These are phyloP conservation scores for Williopsis jadinii DNA, from an alignment of 1,139 yeast species.

Conservation along the genomic window DNA sequence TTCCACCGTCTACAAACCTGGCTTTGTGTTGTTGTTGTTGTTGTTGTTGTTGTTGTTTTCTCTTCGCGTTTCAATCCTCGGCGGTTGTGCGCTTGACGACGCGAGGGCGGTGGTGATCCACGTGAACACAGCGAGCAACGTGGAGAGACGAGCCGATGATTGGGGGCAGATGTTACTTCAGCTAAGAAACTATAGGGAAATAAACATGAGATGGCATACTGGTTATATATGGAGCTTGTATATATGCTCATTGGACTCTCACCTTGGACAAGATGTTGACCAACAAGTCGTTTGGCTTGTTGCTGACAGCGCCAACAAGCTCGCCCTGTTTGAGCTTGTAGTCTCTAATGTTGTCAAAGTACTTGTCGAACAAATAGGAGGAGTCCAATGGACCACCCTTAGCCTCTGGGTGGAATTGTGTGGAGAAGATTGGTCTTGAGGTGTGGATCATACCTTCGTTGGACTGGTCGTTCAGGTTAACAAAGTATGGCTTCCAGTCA, in stretches of 20 bases:
- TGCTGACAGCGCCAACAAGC: constrained; percentile 38
- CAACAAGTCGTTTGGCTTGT: constrained; percentile 50
- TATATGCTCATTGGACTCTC: constrained; percentile 42
- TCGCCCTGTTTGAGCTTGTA: constrained; percentile 43
- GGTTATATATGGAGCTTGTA: too few relatives aligned
- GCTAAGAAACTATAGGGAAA: too few relatives aligned
- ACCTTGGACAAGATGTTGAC: constrained; percentile 81
- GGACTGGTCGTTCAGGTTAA: constrained; percentile 89
- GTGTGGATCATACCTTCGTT: constrained; percentile 96
- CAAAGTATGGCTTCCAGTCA: constrained; percentile 81
- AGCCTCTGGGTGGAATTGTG: constrained; percentile 98
- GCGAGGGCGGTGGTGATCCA: too few relatives aligned
- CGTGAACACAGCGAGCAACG: too few relatives aligned
- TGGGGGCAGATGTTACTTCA: too few relatives aligned
- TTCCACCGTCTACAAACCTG: too few relatives aligned
- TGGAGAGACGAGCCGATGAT: too few relatives aligned
- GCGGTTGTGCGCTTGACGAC: too few relatives aligned
- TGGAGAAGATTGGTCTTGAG: constrained; percentile 82
- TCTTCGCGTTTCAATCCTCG: too few relatives aligned
- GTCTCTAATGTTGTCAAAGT: constrained; percentile 59
- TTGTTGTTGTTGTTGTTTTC: too few relatives aligned
- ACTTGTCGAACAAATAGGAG: constrained; percentile 82
- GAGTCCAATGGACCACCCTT: constrained; percentile 98
- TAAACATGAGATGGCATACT: too few relatives aligned
- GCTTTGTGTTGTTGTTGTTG: too few relatives aligned